Evolutionary conservation across 192 early-diverging fungal genomes (phyloP).

Genomic region (Backusella australiensis): DNA sequence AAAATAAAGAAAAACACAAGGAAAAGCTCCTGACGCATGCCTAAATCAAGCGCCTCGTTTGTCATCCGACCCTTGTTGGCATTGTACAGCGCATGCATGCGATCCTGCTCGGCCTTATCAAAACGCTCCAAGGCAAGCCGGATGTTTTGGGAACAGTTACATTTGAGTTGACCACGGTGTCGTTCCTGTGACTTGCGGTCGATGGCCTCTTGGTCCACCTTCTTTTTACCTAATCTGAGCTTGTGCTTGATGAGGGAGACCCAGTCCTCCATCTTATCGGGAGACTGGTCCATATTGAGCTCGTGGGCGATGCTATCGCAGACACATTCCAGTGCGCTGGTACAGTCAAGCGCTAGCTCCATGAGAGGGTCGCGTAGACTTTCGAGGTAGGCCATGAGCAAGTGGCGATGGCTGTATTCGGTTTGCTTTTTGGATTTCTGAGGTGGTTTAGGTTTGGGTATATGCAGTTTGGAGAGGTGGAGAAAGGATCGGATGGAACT

Average conservation of each 20-base stretch:
- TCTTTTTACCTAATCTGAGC: conserved; percentile 2
- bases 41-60: conserved; percentile 13
- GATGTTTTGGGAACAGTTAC: conserved; percentile 19
- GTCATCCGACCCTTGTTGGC: not conserved
- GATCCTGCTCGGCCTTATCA: conserved; percentile 23
- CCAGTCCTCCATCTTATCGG: conserved; percentile 14
- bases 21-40: conserved; percentile 46
- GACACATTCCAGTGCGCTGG: conserved; percentile 22
- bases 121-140: conserved; percentile 16
- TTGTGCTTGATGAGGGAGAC: conserved; percentile 15
- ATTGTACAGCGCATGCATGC: conserved; percentile 22
- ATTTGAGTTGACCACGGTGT: conserved; percentile 1
- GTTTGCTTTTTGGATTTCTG: conserved; percentile 42
- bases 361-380: conserved; percentile 50
- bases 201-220: not conserved
- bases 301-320: conserved; percentile 18
- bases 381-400: conserved; percentile 48
- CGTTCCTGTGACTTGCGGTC: not conserved
- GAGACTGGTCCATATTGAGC: conserved; percentile 23
- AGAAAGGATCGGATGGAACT: conserved; percentile 22
- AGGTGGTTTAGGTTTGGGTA: conserved; percentile 19
- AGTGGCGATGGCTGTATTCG: conserved; percentile 42
- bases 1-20: conserved; percentile 55
- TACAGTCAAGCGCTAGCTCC: conserved; percentile 38
- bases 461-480: not conserved